These are phyloP conservation scores for Citrus sinensis DNA, from an alignment of 345 rosid genomes.

Conservation along the genomic window DNA sequence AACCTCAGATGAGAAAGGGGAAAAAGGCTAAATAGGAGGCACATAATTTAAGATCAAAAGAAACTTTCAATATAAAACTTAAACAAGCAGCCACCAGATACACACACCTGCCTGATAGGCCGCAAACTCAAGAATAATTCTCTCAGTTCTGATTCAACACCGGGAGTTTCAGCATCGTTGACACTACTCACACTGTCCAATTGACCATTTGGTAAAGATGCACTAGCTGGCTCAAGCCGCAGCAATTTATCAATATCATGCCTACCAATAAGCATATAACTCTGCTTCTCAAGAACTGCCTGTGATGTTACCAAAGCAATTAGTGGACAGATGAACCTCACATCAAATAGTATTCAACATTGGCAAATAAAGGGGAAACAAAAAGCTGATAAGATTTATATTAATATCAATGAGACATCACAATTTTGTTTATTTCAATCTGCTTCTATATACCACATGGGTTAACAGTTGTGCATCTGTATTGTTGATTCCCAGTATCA, in stretches of 20 bases:
- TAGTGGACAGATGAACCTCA: conserved; percentile 15
- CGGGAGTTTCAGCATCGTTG: conserved; percentile 46
- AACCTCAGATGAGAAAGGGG: background rate
- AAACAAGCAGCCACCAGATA: background rate
- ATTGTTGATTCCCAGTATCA: background rate
- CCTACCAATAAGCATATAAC: conserved; percentile 97
- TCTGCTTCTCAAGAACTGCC: conserved; percentile 99
- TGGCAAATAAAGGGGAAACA: background rate
- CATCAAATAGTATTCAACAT: background rate
- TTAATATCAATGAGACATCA: background rate
- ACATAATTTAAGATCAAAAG: background rate
- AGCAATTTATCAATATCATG: conserved; percentile 96
- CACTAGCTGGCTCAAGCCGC: conserved; percentile 79
- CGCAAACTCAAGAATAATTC: conserved; percentile 67
- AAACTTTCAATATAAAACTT: background rate
- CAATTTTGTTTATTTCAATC: background rate
- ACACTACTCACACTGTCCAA: conserved; percentile 28
- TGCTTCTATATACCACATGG: background rate
- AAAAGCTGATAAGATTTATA: background rate
- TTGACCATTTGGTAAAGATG: conserved; percentile 64
- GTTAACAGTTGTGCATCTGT: background rate
- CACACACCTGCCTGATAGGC: conserved; percentile 84
- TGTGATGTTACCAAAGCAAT: conserved; percentile 39
- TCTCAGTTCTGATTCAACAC: conserved; percentile 66
- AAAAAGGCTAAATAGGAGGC: background rate